These are phyloP conservation scores for Barnettozyma hawaiiensis DNA, from an alignment of 1,139 yeast species.

Conservation along the genomic window DNA sequence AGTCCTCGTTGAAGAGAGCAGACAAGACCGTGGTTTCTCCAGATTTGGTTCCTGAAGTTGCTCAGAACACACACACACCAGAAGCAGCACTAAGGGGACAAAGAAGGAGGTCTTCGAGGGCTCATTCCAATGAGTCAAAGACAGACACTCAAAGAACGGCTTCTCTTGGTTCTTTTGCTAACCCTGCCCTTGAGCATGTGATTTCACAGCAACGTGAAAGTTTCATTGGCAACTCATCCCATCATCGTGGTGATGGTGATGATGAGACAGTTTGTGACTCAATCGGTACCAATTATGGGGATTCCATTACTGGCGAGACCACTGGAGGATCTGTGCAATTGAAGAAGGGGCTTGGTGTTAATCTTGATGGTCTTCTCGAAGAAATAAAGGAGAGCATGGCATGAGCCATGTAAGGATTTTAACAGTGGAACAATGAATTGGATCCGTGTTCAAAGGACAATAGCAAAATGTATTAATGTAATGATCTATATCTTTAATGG, in stretches of 20 bases:
- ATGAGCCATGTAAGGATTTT: slow-evolving; percentile 6
- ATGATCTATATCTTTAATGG: background rate
- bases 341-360: slow-evolving; percentile 8
- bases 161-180: background rate
- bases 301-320: slow-evolving; percentile 12
- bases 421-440: too few species aligned
- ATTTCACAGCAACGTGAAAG: slow-evolving; percentile 13
- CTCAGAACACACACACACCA: slow-evolving; percentile 23
- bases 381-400: slow-evolving; percentile 23
- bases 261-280: slow-evolving; percentile 1
- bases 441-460: background rate
- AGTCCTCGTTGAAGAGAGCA: slow-evolving; percentile 1
- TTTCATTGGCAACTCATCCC: slow-evolving; percentile 16
- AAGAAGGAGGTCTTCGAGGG: slow-evolving; percentile 9
- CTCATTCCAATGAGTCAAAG: slow-evolving; percentile 4
- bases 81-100: slow-evolving; percentile 14
- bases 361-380: slow-evolving; percentile 20
- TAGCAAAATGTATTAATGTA: background rate
- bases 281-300: slow-evolving; percentile 3
- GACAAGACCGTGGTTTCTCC: slow-evolving; percentile 13
- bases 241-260: slow-evolving; percentile 5
- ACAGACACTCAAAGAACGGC: background rate
- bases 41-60: slow-evolving; percentile 12
- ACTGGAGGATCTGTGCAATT: slow-evolving; percentile 14
- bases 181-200: slow-evolving; percentile 3